Evolutionary conservation across 768 basidiomycete species (phyloP).

Genomic region (Tulasnella sp.): DNA sequence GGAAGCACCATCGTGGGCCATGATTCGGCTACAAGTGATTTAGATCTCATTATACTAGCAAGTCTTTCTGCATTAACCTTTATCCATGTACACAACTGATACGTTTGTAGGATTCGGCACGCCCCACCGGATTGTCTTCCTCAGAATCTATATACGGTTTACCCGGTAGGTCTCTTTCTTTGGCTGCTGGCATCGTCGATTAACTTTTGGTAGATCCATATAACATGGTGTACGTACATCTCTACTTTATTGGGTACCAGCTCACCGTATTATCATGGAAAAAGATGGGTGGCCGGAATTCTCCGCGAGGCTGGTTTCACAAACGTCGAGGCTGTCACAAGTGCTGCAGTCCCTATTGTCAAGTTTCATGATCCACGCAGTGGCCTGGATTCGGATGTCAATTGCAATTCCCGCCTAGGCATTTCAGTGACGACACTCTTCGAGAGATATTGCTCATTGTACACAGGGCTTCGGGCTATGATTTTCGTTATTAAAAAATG

Average conservation of each 20-base stretch:
- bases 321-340: conserved; percentile 1
- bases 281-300: conserved; percentile 21
- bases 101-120: conserved; percentile 25
- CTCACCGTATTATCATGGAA: not conserved
- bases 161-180: conserved; percentile 26
- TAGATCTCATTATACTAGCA: conserved; percentile 43
- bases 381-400: conserved; percentile 39
- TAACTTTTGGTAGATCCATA: conserved; percentile 24
- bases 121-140: conserved; percentile 25
- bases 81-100: too few species aligned
- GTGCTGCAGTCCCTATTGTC: conserved; percentile 36
- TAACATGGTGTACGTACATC: conserved; percentile 24
- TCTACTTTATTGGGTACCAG: too few species aligned
- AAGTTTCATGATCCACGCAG: conserved; percentile 36
- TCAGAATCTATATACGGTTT: conserved; percentile 20
- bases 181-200: not conserved
- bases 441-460: conserved; percentile 36
- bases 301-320: conserved; percentile 29
- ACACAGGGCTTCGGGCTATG: conserved; percentile 31
- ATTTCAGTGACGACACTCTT: conserved; percentile 39
- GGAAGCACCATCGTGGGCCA: conserved; percentile 42
- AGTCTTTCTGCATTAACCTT: too few species aligned
- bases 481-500: conserved; percentile 44
- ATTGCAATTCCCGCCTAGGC: conserved; percentile 51
- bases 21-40: conserved; percentile 31